Evolutionary conservation across 2,329 filamentous ascomycete genomes (phyloP), one percentile per base, ranked within the genome.

Genomic region (Colletotrichum camelliae): DNA sequence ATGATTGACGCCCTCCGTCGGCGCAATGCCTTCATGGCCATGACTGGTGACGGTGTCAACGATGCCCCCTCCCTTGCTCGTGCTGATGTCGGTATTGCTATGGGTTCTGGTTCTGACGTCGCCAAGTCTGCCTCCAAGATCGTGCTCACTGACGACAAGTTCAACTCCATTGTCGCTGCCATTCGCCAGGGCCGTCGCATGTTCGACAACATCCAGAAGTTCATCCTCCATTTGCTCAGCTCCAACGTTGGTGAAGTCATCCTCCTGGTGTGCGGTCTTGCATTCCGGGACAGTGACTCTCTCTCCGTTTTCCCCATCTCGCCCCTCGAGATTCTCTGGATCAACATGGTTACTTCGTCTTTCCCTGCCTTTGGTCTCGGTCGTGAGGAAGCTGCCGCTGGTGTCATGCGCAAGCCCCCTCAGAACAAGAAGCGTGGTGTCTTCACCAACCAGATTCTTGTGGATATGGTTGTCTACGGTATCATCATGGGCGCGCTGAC

Each of bases 171-270:
- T 77, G 93, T 97, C 21, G 91, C 94, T 43, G 94, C 95, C 7
- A 95, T 97, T 78, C 93, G 94, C 79, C 94, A 97, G 85, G 95
- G 95, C 18, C 91, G 95, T 16, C 91, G 95, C 79, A 95, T 96
- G 88, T 96, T 96, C 82, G 94, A 96, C 84, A 97, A 97, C 81
- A 96, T 97, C 78, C 94, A 97, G 81, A 96, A 96, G 80, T 97
- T 97, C 81, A 93, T 97, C 60, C 88, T 97, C 57, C 95, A 96
- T 82, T 86, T 97, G 48, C 89, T 97, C 39, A 92, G 93, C 1
- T 93, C 95, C 82, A 97, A 98, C 82, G 93, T 97, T 58, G 95
- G 94, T 39, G 94, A 97, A 82, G 96, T 96, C 9, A 93, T 94
- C 77, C 93, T 95, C 1, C 88, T 98, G 18, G 91, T 98, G 31